Percentiles rank a stretch among this genome's conserved stretches.
Conservation (phyloP, 345 rosid species). For the Cardamine resedifolia region DNA sequence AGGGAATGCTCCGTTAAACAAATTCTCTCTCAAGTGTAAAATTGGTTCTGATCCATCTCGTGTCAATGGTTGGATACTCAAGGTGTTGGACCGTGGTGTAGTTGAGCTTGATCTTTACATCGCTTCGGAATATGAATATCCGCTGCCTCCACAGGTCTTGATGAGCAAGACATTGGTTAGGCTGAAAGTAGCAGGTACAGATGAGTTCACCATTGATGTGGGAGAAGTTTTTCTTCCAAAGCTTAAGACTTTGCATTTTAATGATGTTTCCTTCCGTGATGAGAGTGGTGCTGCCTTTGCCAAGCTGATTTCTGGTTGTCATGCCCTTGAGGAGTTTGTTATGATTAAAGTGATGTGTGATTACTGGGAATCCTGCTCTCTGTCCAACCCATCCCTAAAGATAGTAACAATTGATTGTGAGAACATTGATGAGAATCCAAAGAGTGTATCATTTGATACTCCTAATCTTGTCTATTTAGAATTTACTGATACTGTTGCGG, state of each 20-base stretch:
- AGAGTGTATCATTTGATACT: conserved; percentile 17
- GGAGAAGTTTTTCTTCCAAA: conserved; percentile 14
- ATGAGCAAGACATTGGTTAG: conserved; percentile 23
- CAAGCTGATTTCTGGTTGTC: conserved; percentile 21
- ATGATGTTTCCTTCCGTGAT: background rate
- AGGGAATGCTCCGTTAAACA: conserved; percentile 25
- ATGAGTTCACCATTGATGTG: background rate
- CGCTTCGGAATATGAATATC: background rate
- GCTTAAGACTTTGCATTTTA: conserved; percentile 12
- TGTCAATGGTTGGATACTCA: conserved; percentile 23
- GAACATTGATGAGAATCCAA: conserved; percentile 2
- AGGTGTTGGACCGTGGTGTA: conserved; percentile 22
- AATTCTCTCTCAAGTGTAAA: conserved; percentile 16
- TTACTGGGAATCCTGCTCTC: background rate
- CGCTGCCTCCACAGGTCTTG: conserved; percentile 9
- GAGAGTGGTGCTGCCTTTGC: conserved; percentile 13
- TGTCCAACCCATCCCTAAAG: conserved; percentile 24
- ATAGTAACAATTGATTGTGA: background rate
- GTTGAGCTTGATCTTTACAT: background rate
- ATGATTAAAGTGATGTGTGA: background rate
- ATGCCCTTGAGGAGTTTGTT: too few species aligned
- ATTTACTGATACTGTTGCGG: background rate
- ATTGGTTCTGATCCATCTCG: conserved; percentile 12
- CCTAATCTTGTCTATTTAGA: conserved; percentile 22
- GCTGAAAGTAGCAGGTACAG: conserved; percentile 19